Evolutionary conservation across 208 protist species (phyloP), one percentile per base, ranked within the genome.

Genomic region (Trypanosomatidae sp.): DNA sequence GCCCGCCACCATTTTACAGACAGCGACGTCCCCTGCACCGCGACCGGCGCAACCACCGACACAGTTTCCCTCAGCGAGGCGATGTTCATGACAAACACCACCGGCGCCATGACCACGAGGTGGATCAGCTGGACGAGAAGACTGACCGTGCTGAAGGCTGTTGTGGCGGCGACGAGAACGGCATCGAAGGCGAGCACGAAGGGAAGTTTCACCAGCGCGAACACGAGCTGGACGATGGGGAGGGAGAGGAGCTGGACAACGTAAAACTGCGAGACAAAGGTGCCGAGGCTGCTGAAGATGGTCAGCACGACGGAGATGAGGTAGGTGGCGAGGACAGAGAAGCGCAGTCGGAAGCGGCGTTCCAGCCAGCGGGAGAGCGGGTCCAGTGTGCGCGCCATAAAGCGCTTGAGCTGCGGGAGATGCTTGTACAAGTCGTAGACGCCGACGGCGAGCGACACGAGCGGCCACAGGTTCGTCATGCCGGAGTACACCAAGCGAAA

Each of bases 391-490:
- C 77, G 76, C 36, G 78, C 74, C 56, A 96, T 50, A 73, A 92
- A 92, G 0, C 41, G 56, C 66, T 89, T 91, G 69, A 95, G 84
- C 74, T 91, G 84, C 17, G 89, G 89, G 19, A 96, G 74, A 62
- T 94, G 87, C 70, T 90, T 90, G 72, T 96, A 96, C 30, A 96
- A 65, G 76, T 96, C 91, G 73, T 93, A 96, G 13, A 91, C 60
- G 10, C 91, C 91, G 3, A 90, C 88, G 22, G 77, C 82, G 17
- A 96, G 78, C 43, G 91, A 91, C 44, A 96, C 71, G 30, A 96
- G 62, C 1, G 91, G 91, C 83, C 81, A 90, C 19, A 96, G 66
- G 71, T 96, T 91, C 4, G 83, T 69, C 25, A 94, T 52, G 13
- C 72, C 79, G 19, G 89, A 88, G 83, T 90, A 87, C 41, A 84